Percentiles rank a stretch among this genome's conserved stretches.
phyloP scores from a whole-genome alignment of 306 rosid species.

The Alnus glutinosa region DNA sequence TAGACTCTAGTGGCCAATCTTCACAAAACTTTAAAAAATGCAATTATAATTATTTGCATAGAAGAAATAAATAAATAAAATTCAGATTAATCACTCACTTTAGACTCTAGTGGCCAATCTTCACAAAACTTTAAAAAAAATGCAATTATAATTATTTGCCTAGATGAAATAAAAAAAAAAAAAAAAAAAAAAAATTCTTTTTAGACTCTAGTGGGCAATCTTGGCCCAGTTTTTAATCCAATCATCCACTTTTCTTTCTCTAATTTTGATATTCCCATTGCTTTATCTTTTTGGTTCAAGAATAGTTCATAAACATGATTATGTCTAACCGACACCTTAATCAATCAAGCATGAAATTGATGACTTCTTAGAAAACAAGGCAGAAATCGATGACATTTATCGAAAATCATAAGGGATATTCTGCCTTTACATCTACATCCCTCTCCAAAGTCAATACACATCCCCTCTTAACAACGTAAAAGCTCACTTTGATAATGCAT shows the following conservation, averaged over 20 bases:
- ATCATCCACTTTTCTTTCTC: conserved; percentile 20
- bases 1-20: too few species aligned
- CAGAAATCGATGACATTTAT: conserved; percentile 9
- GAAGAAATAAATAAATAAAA: too few species aligned
- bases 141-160: too few species aligned
- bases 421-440: neutral
- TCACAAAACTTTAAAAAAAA: too few species aligned
- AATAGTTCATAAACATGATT: conserved; percentile 41
- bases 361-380: conserved; percentile 39
- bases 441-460: neutral
- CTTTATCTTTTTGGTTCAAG: conserved; percentile 40
- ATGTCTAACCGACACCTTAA: conserved; percentile 45
- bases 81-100: too few species aligned
- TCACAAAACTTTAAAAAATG: too few species aligned
- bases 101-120: too few species aligned
- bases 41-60: too few species aligned
- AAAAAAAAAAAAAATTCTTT: too few species aligned
- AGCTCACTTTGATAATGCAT: too few species aligned
- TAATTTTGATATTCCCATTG: conserved; percentile 33
- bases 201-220: neutral
- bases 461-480: neutral
- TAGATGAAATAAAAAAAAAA: too few species aligned
- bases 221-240: conserved; percentile 26
- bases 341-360: conserved; percentile 52
- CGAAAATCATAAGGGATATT: neutral